phyloP scores from a whole-genome alignment of 495 filamentous ascomycete species.

The Tuber indicum region DNA sequence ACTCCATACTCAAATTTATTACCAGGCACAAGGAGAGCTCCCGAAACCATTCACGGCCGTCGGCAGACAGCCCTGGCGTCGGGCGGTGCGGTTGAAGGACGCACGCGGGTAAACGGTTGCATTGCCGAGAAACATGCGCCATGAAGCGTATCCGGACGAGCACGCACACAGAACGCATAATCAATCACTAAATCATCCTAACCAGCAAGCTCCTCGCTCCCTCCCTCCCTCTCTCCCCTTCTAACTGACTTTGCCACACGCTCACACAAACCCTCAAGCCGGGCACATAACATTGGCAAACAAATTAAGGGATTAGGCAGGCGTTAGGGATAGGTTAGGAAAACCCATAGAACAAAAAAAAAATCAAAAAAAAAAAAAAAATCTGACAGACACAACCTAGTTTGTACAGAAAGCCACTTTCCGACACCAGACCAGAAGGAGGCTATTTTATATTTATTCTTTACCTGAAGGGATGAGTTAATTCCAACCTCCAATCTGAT shows the following conservation, averaged over 20 bases:
- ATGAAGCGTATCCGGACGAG: slow-evolving; percentile 28
- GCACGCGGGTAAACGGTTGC: slow-evolving; percentile 35
- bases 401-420: not conserved
- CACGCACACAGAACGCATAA: slow-evolving; percentile 7
- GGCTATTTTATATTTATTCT: not conserved
- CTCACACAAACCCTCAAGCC: slow-evolving; percentile 13
- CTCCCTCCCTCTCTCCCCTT: not conserved
- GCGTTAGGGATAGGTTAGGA: not conserved
- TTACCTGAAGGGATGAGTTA: not conserved
- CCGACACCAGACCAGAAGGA: not conserved
- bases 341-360: not conserved
- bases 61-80: slow-evolving; percentile 10
- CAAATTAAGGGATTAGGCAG: slow-evolving; percentile 1
- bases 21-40: slow-evolving; percentile 7
- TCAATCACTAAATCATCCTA: not conserved
- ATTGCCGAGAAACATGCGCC: slow-evolving; percentile 39
- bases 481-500: not conserved
- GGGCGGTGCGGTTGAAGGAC: slow-evolving; percentile 20
- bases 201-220: not conserved
- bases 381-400: not conserved
- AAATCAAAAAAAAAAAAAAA: not conserved
- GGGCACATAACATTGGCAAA: slow-evolving; percentile 5
- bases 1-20: slow-evolving; percentile 24
- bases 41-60: not conserved
- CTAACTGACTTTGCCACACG: slow-evolving; percentile 10